Evolutionary conservation across 441 rosid species (phyloP).

Genomic region (Theobroma grandiflorum): DNA sequence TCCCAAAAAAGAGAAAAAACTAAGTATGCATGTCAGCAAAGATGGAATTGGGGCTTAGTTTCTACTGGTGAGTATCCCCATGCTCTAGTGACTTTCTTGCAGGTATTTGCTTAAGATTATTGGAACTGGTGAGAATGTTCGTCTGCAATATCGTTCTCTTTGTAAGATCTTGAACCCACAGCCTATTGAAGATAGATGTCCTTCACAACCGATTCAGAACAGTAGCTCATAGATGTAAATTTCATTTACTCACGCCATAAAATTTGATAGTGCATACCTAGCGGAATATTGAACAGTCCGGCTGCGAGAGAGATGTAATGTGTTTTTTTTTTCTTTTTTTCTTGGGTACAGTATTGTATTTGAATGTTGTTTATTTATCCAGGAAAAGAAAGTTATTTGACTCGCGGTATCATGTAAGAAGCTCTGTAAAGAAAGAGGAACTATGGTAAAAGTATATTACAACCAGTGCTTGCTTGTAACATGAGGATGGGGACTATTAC

Average conservation of each 20-base stretch:
- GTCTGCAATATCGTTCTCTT: slow-evolving; percentile 93
- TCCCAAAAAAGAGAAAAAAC: neutral
- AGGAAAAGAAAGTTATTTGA: slow-evolving; percentile 5
- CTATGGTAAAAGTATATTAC: neutral
- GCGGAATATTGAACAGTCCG: slow-evolving; percentile 14
- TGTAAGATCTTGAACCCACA: slow-evolving; percentile 54
- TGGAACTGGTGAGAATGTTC: slow-evolving; percentile 84
- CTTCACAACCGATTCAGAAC: slow-evolving; percentile 61
- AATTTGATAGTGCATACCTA: neutral
- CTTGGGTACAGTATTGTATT: neutral
- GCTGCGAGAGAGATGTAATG: slow-evolving; percentile 8
- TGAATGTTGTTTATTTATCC: slow-evolving; percentile 16
- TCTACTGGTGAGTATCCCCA: neutral
- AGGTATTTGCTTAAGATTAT: slow-evolving; percentile 88
- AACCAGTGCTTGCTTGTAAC: neutral
- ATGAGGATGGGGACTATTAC: no score
- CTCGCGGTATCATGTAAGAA: neutral
- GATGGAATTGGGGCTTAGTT: neutral
- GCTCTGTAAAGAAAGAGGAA: neutral
- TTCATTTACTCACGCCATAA: slow-evolving; percentile 18
- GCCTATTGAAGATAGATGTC: slow-evolving; percentile 56
- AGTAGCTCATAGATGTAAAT: slow-evolving; percentile 45
- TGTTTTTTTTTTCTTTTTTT: neutral
- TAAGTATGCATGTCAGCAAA: neutral
- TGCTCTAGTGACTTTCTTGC: slow-evolving; percentile 21